Percentiles rank a stretch among this genome's conserved stretches.
These are phyloP conservation scores for Pythium vanterpoolii DNA, from an alignment of 352 stramenopile genomes.

Conservation along the genomic window DNA sequence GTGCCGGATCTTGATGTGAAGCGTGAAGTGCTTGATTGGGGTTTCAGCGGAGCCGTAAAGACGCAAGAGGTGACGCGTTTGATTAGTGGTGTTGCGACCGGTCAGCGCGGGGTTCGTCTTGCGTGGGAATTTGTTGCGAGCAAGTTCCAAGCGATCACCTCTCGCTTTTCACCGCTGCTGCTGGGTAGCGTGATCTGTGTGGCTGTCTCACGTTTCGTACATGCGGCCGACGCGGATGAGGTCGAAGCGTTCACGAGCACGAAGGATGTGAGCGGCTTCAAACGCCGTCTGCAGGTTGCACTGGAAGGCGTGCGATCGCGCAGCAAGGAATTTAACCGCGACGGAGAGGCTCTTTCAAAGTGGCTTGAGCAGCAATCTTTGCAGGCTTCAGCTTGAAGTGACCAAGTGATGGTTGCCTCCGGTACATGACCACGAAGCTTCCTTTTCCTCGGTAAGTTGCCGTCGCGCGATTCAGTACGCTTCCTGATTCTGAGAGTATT, in stretches of 20 bases:
- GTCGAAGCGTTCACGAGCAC: constrained; percentile 51
- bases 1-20: constrained; percentile 41
- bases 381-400: neutral
- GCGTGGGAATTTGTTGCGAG: constrained; percentile 68
- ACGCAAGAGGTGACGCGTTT: constrained; percentile 58
- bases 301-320: constrained; percentile 63
- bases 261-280: constrained; percentile 59
- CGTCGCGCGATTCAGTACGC: too few relatives aligned
- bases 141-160: constrained; percentile 53
- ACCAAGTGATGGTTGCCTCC: too few relatives aligned
- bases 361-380: constrained; percentile 36
- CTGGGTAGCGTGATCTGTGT: constrained; percentile 41
- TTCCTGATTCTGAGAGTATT: too few relatives aligned
- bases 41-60: constrained; percentile 47
- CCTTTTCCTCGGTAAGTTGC: too few relatives aligned
- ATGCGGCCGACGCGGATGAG: constrained; percentile 41
- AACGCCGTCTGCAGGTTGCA: constrained; percentile 46
- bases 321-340: constrained; percentile 40
- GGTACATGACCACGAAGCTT: too few relatives aligned
- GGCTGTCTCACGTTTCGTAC: constrained; percentile 45
- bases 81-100: constrained; percentile 52
- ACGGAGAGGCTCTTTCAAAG: constrained; percentile 48
- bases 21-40: constrained; percentile 71
- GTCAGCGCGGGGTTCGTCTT: constrained; percentile 41
- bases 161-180: constrained; percentile 58